Percentiles rank a stretch among this genome's conserved stretches.
Evolutionary conservation across 768 basidiomycete species (phyloP).

Genomic region (Trametes elegans): DNA sequence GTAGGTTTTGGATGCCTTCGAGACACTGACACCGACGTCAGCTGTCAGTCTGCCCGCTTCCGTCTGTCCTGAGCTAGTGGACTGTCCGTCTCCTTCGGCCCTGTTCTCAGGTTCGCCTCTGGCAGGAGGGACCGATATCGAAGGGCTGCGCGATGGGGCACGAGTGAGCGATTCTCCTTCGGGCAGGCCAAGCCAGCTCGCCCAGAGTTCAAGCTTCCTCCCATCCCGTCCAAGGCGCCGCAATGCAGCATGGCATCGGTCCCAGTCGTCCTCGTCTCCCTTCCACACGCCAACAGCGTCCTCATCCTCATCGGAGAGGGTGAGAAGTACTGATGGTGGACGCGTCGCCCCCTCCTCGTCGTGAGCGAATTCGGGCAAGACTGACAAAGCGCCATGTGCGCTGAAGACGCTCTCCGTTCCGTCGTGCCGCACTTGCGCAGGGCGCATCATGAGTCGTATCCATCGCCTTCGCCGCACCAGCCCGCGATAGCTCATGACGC

Average conservation of each 20-base stretch:
- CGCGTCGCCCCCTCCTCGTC: slow-evolving; percentile 18
- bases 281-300: slow-evolving; percentile 43
- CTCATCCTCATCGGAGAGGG: slow-evolving; percentile 25
- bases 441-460: slow-evolving; percentile 82
- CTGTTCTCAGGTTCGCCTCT: slow-evolving; percentile 34
- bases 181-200: slow-evolving; percentile 55
- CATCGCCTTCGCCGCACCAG: slow-evolving; percentile 81
- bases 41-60: slow-evolving; percentile 13
- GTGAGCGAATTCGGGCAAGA: slow-evolving; percentile 9
- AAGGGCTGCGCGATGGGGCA: slow-evolving; percentile 16
- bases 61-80: slow-evolving; percentile 18
- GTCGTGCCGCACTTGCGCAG: slow-evolving; percentile 34
- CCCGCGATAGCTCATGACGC: slow-evolving; percentile 58
- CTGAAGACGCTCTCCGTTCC: background rate
- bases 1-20: slow-evolving; percentile 35
- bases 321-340: slow-evolving; percentile 26
- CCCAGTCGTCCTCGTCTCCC: slow-evolving; percentile 60
- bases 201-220: slow-evolving; percentile 75
- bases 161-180: background rate
- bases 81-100: slow-evolving; percentile 28
- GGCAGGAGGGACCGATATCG: slow-evolving; percentile 17
- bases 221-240: slow-evolving; percentile 60
- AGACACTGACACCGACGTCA: slow-evolving; percentile 5
- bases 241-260: slow-evolving; percentile 51
- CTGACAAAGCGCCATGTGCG: background rate